Evolutionary conservation across 179 eudicot species (phyloP), one percentile per base, ranked within the genome.

Genomic region (Spergularia azorica): DNA sequence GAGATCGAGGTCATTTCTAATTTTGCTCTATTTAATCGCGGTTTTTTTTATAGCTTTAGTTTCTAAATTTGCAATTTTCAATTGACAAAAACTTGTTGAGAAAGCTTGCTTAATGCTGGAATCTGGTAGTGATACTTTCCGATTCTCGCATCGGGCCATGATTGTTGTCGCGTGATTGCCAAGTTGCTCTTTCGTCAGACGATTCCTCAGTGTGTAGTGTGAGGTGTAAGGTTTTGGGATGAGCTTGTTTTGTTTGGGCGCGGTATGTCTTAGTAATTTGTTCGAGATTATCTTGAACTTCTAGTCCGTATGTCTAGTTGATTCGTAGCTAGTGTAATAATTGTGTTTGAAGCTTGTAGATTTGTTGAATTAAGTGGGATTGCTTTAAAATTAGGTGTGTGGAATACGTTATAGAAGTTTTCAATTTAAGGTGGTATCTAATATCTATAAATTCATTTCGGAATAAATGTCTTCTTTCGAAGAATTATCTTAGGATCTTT

Each of bases 1-100:
- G 99, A 96, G 78, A 96, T 96, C 67, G 99, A 96, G 99, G 99
- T 96, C 57, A 71, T 13, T 73, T 63, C 16, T 64, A 3, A 1
- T 38, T 58, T 51, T 63, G 9, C 5, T 26, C 4, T 26, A 5
- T 59, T n/a, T 70, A 3, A 50, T 46, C 63, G 18, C 66, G 1
- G 14, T 17, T 57, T 71, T n/a, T n/a, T 26, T 21, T 21, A 21
- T 26, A 12, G 9, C 38, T 9, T 63, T 51, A 43, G 4, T 67
- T 68, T 68, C 57, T 68, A 51, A 48, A 18, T 68, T 38, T 48
- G 72, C 36, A 20, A 5, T n/a, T 17, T 68, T 68, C 16, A 48
- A 13, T 68, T 7, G 52, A 5, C 4, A 20, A 14, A 18, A 18
- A 12, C 20, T 67, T 21, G 66, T 15, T 11, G 26, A 62, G 43